Conservation (phyloP, 2,329 filamentous ascomycete genomes). For the Venturia asperata region DNA sequence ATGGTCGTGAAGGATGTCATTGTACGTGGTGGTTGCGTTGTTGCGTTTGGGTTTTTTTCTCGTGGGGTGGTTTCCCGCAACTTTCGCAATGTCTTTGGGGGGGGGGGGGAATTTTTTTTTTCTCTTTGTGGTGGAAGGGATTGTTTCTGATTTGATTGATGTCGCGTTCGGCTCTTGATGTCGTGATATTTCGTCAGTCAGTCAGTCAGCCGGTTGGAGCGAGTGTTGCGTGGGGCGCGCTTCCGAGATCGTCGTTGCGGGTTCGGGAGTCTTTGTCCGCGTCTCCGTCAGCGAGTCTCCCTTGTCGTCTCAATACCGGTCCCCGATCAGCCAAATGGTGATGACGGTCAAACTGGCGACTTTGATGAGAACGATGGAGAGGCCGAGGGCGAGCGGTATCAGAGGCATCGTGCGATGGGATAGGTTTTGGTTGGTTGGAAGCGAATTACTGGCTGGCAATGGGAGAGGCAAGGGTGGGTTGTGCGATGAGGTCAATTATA, state of each 20-base stretch:
- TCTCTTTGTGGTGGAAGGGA: too few species aligned
- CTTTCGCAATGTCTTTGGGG: too few species aligned
- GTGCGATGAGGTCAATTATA: constrained; percentile 7
- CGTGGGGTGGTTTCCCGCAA: too few species aligned
- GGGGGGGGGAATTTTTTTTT: too few species aligned
- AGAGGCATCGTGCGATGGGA: constrained; percentile 18
- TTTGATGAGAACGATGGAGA: constrained; percentile 22
- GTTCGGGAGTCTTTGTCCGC: constrained; percentile 1
- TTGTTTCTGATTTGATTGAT: neutral
- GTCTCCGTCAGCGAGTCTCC: too few species aligned
- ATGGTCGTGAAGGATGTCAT: constrained; percentile 57
- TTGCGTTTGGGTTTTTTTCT: too few species aligned
- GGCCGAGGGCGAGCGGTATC: constrained; percentile 18
- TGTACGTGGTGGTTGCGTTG: too few species aligned
- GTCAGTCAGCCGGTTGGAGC: neutral
- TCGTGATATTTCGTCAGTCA: constrained; percentile 4
- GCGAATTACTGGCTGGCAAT: neutral
- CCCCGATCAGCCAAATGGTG: constrained; percentile 19
- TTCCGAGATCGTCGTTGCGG: neutral
- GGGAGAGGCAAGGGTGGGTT: neutral
- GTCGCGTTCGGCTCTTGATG: neutral
- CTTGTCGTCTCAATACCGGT: neutral
- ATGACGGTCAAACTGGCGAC: constrained; percentile 19
- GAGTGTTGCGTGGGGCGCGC: neutral
- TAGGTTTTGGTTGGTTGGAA: neutral